Evolutionary conservation across 805 yeast genomes (phyloP).

Genomic region (Tetrapisispora taiwanensis): DNA sequence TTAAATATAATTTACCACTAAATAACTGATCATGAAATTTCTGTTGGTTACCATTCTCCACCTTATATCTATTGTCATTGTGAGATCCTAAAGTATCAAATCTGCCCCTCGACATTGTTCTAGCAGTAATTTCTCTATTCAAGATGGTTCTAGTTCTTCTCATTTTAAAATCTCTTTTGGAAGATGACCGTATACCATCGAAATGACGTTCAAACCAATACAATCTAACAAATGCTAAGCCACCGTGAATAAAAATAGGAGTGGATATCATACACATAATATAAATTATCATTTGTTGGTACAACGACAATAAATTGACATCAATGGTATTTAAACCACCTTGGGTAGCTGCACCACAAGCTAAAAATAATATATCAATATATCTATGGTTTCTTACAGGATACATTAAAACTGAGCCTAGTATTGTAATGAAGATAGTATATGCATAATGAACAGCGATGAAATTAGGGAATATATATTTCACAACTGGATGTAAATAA

Average conservation of each 20-base stretch:
- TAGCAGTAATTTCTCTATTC: constrained; percentile 24
- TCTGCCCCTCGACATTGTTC: constrained; percentile 12
- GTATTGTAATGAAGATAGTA: constrained; percentile 45
- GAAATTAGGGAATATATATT: constrained; percentile 34
- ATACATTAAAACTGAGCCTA: constrained; percentile 67
- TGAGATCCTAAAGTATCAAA: background rate
- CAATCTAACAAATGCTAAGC: constrained; percentile 63
- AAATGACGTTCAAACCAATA: constrained; percentile 86
- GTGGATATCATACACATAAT: constrained; percentile 58
- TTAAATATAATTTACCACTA: constrained; percentile 27
- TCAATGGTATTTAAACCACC: constrained; percentile 85
- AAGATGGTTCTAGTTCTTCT: constrained; percentile 47
- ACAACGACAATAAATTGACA: constrained; percentile 49
- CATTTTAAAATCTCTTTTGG: constrained; percentile 73
- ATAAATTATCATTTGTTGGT: constrained; percentile 73
- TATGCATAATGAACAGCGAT: constrained; percentile 65
- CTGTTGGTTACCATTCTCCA: constrained; percentile 3
- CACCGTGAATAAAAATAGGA: constrained; percentile 81
- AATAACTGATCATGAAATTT: constrained; percentile 29
- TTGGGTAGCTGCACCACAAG: constrained; percentile 74
- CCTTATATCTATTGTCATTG: background rate
- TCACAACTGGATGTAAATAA: constrained; percentile 29
- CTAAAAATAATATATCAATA: constrained; percentile 70
- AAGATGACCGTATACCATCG: constrained; percentile 65
- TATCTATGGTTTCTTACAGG: constrained; percentile 59